Base-by-base conservation (phyloP, 768 basidiomycete genomes). In the Pleurotus pulmonarius region DNA sequence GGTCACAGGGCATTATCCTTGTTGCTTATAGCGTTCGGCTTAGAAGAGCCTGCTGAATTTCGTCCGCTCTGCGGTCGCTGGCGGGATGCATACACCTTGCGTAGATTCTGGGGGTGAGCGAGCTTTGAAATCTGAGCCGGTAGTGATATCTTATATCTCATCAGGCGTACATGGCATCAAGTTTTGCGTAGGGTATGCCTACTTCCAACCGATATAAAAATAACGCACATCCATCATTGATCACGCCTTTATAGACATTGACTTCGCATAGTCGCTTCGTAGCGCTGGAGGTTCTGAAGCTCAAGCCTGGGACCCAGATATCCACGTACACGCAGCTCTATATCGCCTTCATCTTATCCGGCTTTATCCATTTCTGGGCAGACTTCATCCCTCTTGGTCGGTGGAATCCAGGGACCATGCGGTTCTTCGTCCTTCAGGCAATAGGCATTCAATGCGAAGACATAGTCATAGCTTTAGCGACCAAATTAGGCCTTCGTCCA, bases 21-120 rank as follows among this genome's bases (percentile, higher is more conserved):
- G 18, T 69, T 11, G 5, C 51, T 58, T 9, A 70, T 73, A 8
- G 62, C 60, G 8, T 4, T 59, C 1, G 64, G 69, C 0, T 41
- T 67, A 5, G 67, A 67, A n/a, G 46, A 69, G n/a, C 73, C 74
- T 0, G 58, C 62, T 18, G 68, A 70, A 26, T 80, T 77, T 76
- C 74, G 75, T 1, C 66, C 64, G 18, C 18, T 75, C 7, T 78
- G 72, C 55, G 74, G 74, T 0, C 53, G 52, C 6, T 63, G 60
- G 51, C 46, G 51, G 7, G 69, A 77, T 22, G 71, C 71, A 5
- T 76, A 72, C 58, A 73, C 73, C 1, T 53, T 79, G 12, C 69
- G 73, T 15, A 65, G 66, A 5, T 67, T 73, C 24, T 78, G 76
- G 77, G 70, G 75, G 74, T 75, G 58, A 59, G 73, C 65, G 25